Evolutionary conservation across 345 rosid species (phyloP).

Genomic region (Camelina neglecta): DNA sequence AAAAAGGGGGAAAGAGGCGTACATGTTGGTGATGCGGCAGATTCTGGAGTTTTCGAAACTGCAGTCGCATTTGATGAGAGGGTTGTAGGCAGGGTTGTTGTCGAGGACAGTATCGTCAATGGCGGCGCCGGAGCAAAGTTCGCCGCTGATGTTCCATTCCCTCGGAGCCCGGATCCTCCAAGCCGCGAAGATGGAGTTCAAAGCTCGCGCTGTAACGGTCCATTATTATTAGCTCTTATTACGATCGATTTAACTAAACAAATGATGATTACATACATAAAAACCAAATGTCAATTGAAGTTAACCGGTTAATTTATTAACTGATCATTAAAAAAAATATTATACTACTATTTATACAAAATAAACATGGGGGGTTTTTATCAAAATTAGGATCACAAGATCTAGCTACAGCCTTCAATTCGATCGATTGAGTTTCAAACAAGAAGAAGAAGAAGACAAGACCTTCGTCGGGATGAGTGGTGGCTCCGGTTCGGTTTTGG

Average conservation of each 20-base stretch:
- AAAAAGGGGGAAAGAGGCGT: background rate
- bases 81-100: conserved; percentile 39
- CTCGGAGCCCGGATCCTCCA: conserved; percentile 20
- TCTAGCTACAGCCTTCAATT: conserved; percentile 4
- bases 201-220: conserved; percentile 28
- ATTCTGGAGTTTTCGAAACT: conserved; percentile 35
- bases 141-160: conserved; percentile 60
- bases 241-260: background rate
- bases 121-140: conserved; percentile 64
- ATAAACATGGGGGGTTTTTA: background rate
- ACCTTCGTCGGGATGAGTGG: conserved; percentile 43
- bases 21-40: conserved; percentile 48
- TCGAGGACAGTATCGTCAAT: conserved; percentile 23
- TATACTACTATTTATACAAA: too few relatives aligned
- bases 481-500: conserved; percentile 37
- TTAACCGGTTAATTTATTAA: too few relatives aligned
- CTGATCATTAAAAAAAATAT: too few relatives aligned
- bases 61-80: conserved; percentile 66
- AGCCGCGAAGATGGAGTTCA: conserved; percentile 42
- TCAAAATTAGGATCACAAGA: background rate
- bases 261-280: background rate
- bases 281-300: conserved; percentile 8
- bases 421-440: background rate
- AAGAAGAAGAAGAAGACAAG: background rate
- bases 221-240: background rate